These are phyloP conservation scores for Quercus berberidifolia DNA, from an alignment of 306 rosid species.

Conservation along the genomic window DNA sequence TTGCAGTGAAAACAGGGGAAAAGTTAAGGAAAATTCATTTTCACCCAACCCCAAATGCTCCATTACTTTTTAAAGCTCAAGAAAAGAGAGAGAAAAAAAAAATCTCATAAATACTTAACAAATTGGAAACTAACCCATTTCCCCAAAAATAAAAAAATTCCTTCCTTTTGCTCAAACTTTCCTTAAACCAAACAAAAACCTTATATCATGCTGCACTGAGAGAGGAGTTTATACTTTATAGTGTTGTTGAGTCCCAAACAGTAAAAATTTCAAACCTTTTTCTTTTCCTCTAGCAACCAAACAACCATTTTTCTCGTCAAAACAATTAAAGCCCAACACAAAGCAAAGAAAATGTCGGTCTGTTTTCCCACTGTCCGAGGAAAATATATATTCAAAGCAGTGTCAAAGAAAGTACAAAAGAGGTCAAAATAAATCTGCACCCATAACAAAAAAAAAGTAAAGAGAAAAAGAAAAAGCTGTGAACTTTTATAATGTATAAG, in stretches of 20 bases:
- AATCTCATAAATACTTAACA: no score
- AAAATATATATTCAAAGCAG: slow-evolving; percentile 1
- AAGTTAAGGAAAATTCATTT: no score
- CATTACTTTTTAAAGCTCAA: no score
- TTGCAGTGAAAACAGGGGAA: no score
- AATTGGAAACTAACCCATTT: no score
- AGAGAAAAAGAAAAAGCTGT: background rate
- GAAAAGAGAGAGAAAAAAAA: no score
- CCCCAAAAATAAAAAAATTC: no score
- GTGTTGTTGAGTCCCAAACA: background rate
- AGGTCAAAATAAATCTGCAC: slow-evolving; percentile 4
- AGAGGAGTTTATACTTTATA: background rate
- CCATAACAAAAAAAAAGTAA: background rate
- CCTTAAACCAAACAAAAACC: background rate
- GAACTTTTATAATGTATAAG: background rate
- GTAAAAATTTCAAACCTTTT: background rate
- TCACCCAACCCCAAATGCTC: no score
- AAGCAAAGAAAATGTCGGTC: slow-evolving; percentile 2
- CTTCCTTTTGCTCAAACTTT: background rate
- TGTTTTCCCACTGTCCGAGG: background rate
- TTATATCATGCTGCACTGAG: background rate
- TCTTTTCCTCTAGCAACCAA: background rate
- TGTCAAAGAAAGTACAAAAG: background rate
- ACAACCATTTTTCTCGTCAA: background rate
- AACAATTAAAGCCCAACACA: background rate